Evolutionary conservation across 2,329 filamentous ascomycete genomes (phyloP).

Genomic region (Claviceps pazoutovae): DNA sequence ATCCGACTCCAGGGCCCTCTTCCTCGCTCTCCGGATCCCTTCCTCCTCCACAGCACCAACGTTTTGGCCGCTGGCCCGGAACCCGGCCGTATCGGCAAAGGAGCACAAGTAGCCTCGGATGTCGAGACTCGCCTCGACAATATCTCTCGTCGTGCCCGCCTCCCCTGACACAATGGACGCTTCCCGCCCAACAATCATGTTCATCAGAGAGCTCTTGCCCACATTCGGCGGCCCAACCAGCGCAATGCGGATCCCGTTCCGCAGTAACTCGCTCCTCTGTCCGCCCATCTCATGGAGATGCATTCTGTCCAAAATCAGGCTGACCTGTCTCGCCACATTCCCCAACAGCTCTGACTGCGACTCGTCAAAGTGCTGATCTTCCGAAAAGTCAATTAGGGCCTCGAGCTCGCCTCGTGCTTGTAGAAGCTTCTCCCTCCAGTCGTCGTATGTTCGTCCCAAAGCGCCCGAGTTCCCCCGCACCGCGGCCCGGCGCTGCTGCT

Average conservation of each 20-base stretch:
- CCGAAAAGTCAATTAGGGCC: conserved; percentile 90
- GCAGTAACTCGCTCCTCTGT: conserved; percentile 67
- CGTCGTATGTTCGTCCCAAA: conserved; percentile 64
- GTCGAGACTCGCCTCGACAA: conserved; percentile 84
- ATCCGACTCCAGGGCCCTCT: conserved; percentile 70
- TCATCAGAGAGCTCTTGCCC: conserved; percentile 89
- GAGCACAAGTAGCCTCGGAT: conserved; percentile 80
- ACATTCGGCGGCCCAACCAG: conserved; percentile 85
- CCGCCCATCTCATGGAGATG: conserved; percentile 60
- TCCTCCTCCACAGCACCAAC: conserved; percentile 74
- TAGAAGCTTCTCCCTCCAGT: conserved; percentile 65
- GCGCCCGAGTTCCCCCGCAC: conserved; percentile 61
- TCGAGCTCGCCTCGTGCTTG: conserved; percentile 82
- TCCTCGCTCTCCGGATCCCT: conserved; percentile 75
- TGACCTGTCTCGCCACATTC: conserved; percentile 54
- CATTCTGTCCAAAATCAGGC: conserved; percentile 47
- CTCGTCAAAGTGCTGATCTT: conserved; percentile 95
- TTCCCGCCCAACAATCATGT: conserved; percentile 76
- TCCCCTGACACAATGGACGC: conserved; percentile 91
- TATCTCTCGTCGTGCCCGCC: conserved; percentile 84
- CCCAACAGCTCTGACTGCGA: conserved; percentile 56
- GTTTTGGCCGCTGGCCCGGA: conserved; percentile 37
- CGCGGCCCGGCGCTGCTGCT: conserved; percentile 80
- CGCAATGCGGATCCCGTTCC: conserved; percentile 74
- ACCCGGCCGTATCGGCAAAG: conserved; percentile 89